Evolutionary conservation across 148 eudicot genomes (phyloP).

Genomic region (Rhododendron vialii): DNA sequence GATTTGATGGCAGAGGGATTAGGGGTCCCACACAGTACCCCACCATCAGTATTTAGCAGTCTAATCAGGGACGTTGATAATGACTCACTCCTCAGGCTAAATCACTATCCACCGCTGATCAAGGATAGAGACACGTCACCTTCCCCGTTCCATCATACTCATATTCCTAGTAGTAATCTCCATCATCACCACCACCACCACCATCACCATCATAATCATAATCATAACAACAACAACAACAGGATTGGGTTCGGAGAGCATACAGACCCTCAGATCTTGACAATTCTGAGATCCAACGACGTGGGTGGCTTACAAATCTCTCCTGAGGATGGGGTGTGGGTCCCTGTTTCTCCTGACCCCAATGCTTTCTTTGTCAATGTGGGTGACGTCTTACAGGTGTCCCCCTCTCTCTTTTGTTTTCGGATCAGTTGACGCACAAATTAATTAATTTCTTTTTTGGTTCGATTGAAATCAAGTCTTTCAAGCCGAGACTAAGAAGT

Average conservation of each 20-base stretch:
- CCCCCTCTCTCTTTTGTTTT: not conserved
- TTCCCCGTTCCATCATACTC: not conserved
- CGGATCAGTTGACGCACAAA: fast-evolving
- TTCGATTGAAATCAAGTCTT: fast-evolving
- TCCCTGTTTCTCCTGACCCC: conserved; percentile 41
- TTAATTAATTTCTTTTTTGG: too few species aligned
- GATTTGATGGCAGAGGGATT: conserved; percentile 42
- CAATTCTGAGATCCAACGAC: conserved; percentile 40
- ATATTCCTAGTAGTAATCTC: not conserved
- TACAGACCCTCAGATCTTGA: conserved; percentile 51
- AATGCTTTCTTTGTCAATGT: conserved; percentile 34
- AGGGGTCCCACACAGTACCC: conserved; percentile 8
- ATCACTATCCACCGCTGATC: conserved; percentile 42
- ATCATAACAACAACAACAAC: not conserved
- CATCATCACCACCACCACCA: conserved; percentile 11
- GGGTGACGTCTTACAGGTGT: conserved; percentile 44
- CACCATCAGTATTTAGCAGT: conserved; percentile 21
- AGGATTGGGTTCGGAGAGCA: conserved; percentile 46
- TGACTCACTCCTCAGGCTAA: conserved; percentile 52
- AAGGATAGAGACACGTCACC: conserved; percentile 24
- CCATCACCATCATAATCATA: not conserved
- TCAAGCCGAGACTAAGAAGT: too few species aligned
- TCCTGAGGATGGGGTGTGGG: conserved; percentile 30
- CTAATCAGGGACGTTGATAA: conserved; percentile 29
- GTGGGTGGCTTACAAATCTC: conserved; percentile 43